Evolutionary conservation across 2,329 filamentous ascomycete species (phyloP), one percentile per base, ranked within the genome.

Genomic region (Pseudogymnoascus sp.): DNA sequence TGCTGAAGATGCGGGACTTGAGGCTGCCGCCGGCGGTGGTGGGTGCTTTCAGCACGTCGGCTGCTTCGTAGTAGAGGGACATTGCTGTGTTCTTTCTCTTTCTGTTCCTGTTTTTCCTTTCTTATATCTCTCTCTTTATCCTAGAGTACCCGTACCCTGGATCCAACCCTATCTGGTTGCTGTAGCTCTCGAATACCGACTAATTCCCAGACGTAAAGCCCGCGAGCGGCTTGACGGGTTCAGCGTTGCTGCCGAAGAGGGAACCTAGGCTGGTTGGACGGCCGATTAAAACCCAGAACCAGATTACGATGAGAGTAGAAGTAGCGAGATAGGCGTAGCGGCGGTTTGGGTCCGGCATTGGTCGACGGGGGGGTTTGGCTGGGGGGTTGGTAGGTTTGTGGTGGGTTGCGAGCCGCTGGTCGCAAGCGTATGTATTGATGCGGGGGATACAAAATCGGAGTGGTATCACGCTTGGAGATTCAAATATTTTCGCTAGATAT

Each of bases 51-150:
- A 99, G 78, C 37, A 97, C 80, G 13, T 87, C 82, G 3, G 89
- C 91, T 6, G 93, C 89, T 78, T 97, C 95, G 74, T 96, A 89
- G 75, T 99, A 99, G 63, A 99, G 88, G 59, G 93, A 96, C 93
- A 97, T 97, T 33, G 38, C 53, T 65, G 44, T 35, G 31, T 23
- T 38, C 31, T 21, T 60, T 10, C 21, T 60, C 29, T 31, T 35
- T 56, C 46, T 29, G 1, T 56, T 29, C 2, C 9, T 59, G n/a
- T 17, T 11, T 42, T 44, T 13, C 17, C 7, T 23, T 42, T 21
- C 19, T 9, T 44, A 2, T 44, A 7, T 44, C 17, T 44, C 19
- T 44, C 19, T 44, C 40, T 21, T 11, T 44, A 44, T 21, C 19
- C 19, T 44, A 21, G 38, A 13, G 40, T 21, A 21, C 9, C 4